A percentile compares a stretch with the other conserved stretches of the same genome.
phyloP scores from a whole-genome alignment of 2,329 filamentous ascomycete species.

The Xylariomycetidae sp. region DNA sequence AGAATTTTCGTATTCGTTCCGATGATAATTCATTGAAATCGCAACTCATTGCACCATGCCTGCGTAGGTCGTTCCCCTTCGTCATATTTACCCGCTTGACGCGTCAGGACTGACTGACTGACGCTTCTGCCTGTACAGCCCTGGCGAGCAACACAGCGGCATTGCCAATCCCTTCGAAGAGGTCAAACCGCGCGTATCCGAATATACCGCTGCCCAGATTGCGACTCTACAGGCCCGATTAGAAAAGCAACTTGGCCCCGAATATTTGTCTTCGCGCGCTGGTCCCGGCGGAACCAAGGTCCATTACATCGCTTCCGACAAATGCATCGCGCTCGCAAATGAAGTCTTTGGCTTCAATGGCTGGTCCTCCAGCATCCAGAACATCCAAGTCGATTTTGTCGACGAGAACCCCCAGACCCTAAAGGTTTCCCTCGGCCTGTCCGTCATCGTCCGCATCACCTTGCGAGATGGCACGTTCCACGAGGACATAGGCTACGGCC shows the following conservation, averaged over 20 bases:
- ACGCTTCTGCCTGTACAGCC: slow-evolving; percentile 37
- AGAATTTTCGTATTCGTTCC: slow-evolving; percentile 1
- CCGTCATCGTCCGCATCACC: slow-evolving; percentile 86
- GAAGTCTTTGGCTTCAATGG: slow-evolving; percentile 31
- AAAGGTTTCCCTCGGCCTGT: slow-evolving; percentile 79
- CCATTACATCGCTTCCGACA: slow-evolving; percentile 93
- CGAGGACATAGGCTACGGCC: slow-evolving; percentile 95
- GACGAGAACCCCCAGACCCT: slow-evolving; percentile 77
- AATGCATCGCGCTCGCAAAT: slow-evolving; percentile 69
- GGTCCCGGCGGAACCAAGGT: slow-evolving; percentile 83
- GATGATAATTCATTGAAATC: slow-evolving; percentile 6
- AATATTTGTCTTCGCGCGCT: slow-evolving; percentile 84
- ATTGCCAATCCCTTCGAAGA: slow-evolving; percentile 80
- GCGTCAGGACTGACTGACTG: slow-evolving; percentile 14
- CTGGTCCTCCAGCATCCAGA: slow-evolving; percentile 94
- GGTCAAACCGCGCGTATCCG: slow-evolving; percentile 59
- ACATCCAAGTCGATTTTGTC: slow-evolving; percentile 91
- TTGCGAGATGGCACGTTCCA: slow-evolving; percentile 93
- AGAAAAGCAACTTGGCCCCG: slow-evolving; percentile 89
- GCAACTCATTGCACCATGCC: slow-evolving; percentile 18
- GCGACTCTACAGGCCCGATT: slow-evolving; percentile 81
- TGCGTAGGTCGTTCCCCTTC: slow-evolving; percentile 18
- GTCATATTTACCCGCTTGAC: slow-evolving; percentile 1
- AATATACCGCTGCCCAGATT: slow-evolving; percentile 87
- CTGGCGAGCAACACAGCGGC: slow-evolving; percentile 63